phyloP scores from a whole-genome alignment of 495 filamentous ascomycete genomes.

The Tuber microsphaerosporum region DNA sequence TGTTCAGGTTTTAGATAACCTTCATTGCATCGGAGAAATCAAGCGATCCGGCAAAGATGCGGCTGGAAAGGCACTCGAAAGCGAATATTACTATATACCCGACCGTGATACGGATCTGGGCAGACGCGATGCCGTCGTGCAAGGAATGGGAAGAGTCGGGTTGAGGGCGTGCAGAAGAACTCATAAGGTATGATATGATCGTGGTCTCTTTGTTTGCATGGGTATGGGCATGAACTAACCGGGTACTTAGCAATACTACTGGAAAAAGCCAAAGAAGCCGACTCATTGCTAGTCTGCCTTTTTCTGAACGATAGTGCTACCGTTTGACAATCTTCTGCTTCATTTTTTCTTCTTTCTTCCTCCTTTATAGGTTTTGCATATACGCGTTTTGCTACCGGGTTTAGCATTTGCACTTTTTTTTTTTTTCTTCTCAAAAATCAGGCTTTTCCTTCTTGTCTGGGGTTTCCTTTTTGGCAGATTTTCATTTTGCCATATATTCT shows the following conservation, averaged over 20 bases:
- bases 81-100: slow-evolving; percentile 95
- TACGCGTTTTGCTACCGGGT: slow-evolving; percentile 3
- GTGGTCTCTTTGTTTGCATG: slow-evolving; percentile 11
- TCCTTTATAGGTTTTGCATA: slow-evolving; percentile 3
- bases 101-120: slow-evolving; percentile 76
- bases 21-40: slow-evolving; percentile 77
- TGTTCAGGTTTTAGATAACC: slow-evolving; percentile 60
- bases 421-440: not conserved
- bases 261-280: slow-evolving; percentile 64
- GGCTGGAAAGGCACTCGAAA: slow-evolving; percentile 85
- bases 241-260: slow-evolving; percentile 75
- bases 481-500: not conserved
- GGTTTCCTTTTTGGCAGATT: not conserved
- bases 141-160: slow-evolving; percentile 77
- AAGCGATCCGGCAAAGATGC: slow-evolving; percentile 89
- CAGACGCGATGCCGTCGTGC: slow-evolving; percentile 73
- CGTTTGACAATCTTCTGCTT: not conserved
- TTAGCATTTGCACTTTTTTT: slow-evolving; percentile 5
- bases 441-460: not conserved
- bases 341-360: not conserved
- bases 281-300: slow-evolving; percentile 18
- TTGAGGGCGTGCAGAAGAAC: slow-evolving; percentile 82
- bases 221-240: slow-evolving; percentile 34
- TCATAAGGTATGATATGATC: slow-evolving; percentile 69
- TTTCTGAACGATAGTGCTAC: not conserved